Evolutionary conservation across 495 filamentous ascomycete genomes (phyloP).

Genomic region (Rhypophila decipiens): DNA sequence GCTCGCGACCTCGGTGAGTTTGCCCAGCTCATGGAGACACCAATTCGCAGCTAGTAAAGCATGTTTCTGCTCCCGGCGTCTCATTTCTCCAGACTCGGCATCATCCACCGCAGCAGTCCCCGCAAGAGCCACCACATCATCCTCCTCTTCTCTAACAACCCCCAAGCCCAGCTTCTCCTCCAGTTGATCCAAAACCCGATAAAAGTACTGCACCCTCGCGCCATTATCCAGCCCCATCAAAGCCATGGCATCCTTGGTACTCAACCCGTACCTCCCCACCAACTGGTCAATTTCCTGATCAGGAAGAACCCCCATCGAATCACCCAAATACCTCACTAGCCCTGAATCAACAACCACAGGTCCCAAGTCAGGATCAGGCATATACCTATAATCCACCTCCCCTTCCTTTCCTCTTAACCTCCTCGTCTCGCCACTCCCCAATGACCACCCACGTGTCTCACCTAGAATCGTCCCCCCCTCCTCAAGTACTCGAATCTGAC

Average conservation of each 20-base stretch:
- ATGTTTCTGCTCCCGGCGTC: too few species aligned
- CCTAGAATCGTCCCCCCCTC: conserved; percentile 70
- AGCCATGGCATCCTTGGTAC: conserved; percentile 80
- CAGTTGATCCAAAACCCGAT: conserved; percentile 59
- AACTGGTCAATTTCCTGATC: conserved; percentile 61
- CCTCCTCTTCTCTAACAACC: background rate
- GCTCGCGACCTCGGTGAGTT: conserved; percentile 43
- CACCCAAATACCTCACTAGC: conserved; percentile 54
- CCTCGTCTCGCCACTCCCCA: conserved; percentile 70
- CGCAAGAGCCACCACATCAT: background rate
- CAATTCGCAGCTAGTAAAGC: conserved; percentile 51
- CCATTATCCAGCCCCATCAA: conserved; percentile 73
- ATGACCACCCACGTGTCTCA: conserved; percentile 90
- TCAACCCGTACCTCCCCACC: conserved; percentile 54
- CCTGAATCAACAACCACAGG: conserved; percentile 70
- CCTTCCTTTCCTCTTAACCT: conserved; percentile 88
- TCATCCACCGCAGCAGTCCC: background rate
- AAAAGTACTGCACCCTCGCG: conserved; percentile 74
- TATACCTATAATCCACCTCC: conserved; percentile 95
- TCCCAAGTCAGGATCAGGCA: conserved; percentile 91
- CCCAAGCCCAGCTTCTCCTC: conserved; percentile 26
- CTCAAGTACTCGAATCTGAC: conserved; percentile 79
- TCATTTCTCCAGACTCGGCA: too few species aligned
- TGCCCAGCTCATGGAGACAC: conserved; percentile 86
- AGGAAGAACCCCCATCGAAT: conserved; percentile 59